A percentile compares a stretch with the other conserved stretches of the same genome.
Evolutionary conservation across 106 monocot genomes (phyloP).

Genomic region (Allium sativum): DNA sequence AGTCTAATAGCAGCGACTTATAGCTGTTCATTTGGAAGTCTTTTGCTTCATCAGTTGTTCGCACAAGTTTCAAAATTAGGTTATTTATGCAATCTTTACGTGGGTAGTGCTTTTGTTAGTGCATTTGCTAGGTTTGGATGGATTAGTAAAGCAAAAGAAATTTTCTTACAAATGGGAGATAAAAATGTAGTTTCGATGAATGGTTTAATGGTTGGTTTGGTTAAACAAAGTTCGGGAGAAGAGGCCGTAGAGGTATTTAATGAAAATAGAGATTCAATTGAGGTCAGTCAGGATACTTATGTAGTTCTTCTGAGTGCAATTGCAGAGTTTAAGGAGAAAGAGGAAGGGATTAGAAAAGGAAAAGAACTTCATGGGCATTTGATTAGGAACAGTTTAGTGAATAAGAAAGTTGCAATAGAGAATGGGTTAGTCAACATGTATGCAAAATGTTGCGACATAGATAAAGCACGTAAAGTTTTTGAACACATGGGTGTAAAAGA

Average conservation of each 20-base stretch:
- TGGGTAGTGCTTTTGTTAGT: conserved; percentile 84
- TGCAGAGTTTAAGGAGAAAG: conserved; percentile 33
- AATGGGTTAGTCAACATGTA: conserved; percentile 85
- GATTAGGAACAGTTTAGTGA: conserved; percentile 22
- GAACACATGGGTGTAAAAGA: conserved; percentile 39
- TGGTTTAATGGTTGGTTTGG: conserved; percentile 82
- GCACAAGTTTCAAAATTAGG: conserved; percentile 39
- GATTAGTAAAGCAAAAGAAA: conserved; percentile 33
- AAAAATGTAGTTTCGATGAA: conserved; percentile 66
- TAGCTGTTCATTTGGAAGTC: neutral
- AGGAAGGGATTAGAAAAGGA: conserved; percentile 53
- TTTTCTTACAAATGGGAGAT: conserved; percentile 32
- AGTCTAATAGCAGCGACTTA: conserved; percentile 51
- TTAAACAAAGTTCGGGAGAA: conserved; percentile 48
- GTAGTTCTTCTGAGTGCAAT: conserved; percentile 64
- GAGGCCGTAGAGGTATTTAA: conserved; percentile 55
- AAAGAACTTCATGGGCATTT: conserved; percentile 64
- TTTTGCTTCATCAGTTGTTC: conserved; percentile 51
- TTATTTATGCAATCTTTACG: conserved; percentile 55
- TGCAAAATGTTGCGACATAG: conserved; percentile 63
- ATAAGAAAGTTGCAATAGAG: conserved; percentile 27
- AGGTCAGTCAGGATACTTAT: conserved; percentile 39
- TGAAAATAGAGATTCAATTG: conserved; percentile 16
- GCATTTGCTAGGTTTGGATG: conserved; percentile 61
- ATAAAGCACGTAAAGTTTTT: conserved; percentile 52